Evolutionary conservation across 306 rosid genomes (phyloP).

Genomic region (Cucurbita ficifolia): DNA sequence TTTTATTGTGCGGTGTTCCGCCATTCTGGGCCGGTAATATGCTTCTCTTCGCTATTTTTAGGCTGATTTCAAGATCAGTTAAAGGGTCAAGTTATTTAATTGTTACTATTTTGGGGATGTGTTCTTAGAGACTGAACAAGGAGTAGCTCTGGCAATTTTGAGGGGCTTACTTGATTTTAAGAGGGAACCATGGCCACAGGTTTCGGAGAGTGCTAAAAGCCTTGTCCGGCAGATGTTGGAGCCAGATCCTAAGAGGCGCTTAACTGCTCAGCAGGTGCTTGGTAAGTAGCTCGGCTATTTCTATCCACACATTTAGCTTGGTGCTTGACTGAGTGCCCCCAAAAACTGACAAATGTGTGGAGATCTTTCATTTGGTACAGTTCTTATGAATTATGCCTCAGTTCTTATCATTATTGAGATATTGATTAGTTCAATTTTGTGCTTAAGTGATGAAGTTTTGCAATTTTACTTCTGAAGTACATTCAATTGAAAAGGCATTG

Average conservation of each 20-base stretch:
- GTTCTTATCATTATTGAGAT: neutral
- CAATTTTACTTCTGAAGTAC: neutral
- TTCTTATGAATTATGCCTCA: neutral
- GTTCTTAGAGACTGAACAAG: slow-evolving; percentile 70
- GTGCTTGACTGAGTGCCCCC: neutral
- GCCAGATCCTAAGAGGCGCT: slow-evolving; percentile 71
- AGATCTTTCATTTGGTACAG: neutral
- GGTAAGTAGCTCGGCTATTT: slow-evolving; percentile 44
- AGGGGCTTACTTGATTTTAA: slow-evolving; percentile 93
- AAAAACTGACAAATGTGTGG: neutral
- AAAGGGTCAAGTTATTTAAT: slow-evolving; percentile 2
- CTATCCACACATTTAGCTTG: neutral
- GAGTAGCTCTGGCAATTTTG: slow-evolving; percentile 91
- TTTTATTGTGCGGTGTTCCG: slow-evolving; percentile 14
- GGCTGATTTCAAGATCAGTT: neutral
- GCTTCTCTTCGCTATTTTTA: neutral
- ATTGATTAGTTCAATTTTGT: neutral
- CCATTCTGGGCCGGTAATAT: slow-evolving; percentile 17
- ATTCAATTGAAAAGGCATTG: neutral
- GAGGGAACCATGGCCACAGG: slow-evolving; percentile 99
- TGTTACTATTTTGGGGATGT: slow-evolving; percentile 4
- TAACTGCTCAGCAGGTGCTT: slow-evolving; percentile 94
- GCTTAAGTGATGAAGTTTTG: neutral
- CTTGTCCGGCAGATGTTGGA: slow-evolving; percentile 90
- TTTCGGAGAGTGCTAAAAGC: slow-evolving; percentile 88